Conservation (phyloP, 805 yeast species). For the Saccharomycopsis sp. region DNA sequence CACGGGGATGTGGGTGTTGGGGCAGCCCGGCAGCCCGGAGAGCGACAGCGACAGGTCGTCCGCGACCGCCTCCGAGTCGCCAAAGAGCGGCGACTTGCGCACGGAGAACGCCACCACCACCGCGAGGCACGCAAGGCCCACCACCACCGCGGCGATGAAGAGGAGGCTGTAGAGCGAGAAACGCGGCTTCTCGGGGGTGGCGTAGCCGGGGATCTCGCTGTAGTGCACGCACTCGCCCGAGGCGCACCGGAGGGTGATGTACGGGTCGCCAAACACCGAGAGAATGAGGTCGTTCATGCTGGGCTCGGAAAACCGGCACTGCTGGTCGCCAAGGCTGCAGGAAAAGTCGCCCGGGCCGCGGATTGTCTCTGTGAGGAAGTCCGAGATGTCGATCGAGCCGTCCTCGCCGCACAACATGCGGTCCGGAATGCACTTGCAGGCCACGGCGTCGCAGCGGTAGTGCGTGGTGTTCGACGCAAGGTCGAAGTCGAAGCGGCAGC, state of each 20-base stretch:
- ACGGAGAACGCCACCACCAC: constrained; percentile 42
- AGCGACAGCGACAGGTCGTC: constrained; percentile 4
- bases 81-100: constrained; percentile 57
- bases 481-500: constrained; percentile 68
- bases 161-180: constrained; percentile 42
- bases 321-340: constrained; percentile 57
- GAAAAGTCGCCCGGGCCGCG: constrained; percentile 88
- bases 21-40: constrained; percentile 27
- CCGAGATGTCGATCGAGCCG: constrained; percentile 92
- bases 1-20: constrained; percentile 55
- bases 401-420: constrained; percentile 89
- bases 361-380: constrained; percentile 83
- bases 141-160: constrained; percentile 37
- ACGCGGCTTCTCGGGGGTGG: constrained; percentile 45
- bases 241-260: constrained; percentile 70
- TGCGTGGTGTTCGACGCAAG: constrained; percentile 57
- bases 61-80: constrained; percentile 18
- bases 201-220: constrained; percentile 89
- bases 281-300: constrained; percentile 89
- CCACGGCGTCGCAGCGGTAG: constrained; percentile 68
- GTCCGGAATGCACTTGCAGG: constrained; percentile 89
- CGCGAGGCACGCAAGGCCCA: constrained; percentile 31
- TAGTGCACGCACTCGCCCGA: constrained; percentile 91
- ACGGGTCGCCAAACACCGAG: constrained; percentile 92
- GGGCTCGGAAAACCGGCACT: constrained; percentile 86